Evolutionary conservation across 768 basidiomycete species (phyloP), one percentile per base, ranked within the genome.

Genomic region (Phanerodontia chrysosporium): DNA sequence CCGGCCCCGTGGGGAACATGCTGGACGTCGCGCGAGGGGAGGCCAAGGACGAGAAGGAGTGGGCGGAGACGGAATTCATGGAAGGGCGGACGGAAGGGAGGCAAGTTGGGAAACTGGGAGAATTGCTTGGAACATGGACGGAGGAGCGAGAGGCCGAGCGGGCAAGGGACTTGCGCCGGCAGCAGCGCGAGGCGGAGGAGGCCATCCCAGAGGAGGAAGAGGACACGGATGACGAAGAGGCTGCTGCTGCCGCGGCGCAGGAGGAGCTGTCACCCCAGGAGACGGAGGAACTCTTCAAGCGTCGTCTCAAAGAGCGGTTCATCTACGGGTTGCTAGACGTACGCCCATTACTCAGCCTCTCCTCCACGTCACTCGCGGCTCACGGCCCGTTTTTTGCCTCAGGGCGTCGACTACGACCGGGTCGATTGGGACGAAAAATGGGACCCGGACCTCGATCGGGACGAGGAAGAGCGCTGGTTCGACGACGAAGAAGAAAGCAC

Each of bases 311-410:
- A 51, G 89, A 92, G 68, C 74, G 78, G 12, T 86, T 91, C 63
- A 87, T 92, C 24, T 90, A 91, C 62, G 90, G 90, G 5, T 69
- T 85, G 58, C 74, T 92, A 12, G 86, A 89, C 70, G 90, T 84
- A 72, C 72, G 84, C 72, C 44, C 8, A 25, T 49, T 6, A 46
- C 45, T 45, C n/a, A 42, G 54, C 42, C 21, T 45, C 48, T 44
- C 21, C 6, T 5, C 22, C 2, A 53, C 9, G 22, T 42, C 9
- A 22, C 36, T 21, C 49, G 7, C n/a, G 52, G 28, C 21, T 57
- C 18, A 45, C 22, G 18, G 28, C 45, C n/a, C 49, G 57, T 55
- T 61, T 51, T 51, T 44, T 48, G 32, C 32, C 32, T 79, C 4
- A n/a, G n/a, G n/a, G n/a, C n/a, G 79, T 86, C 30, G 81, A 90